Base-by-base conservation (phyloP, 2,329 filamentous ascomycete genomes). In the Pezicula rhizophila region DNA sequence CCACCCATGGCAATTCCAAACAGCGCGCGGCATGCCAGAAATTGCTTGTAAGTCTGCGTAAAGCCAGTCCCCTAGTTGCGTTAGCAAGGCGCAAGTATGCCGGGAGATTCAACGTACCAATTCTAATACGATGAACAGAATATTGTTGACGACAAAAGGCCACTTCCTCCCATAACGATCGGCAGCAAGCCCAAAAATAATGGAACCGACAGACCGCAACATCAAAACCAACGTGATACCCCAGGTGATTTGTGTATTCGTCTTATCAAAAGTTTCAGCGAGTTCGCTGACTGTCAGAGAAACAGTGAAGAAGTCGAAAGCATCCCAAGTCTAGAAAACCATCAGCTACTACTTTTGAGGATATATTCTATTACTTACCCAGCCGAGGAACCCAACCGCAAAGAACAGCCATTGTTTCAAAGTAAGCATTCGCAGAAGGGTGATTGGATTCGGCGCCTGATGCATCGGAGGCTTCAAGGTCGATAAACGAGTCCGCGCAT, bases 1-100 rank as follows among this genome's bases (percentile, higher is more conserved):
- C 87, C 88, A 35, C 88, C 88, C 87, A 92, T 92, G 58, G 87
- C 87, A 39, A 92, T 67, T 41, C 87, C 88, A 60, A 91, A 92
- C 3, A 92, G 70, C 38, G 83, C 81, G 37, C 88, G 77, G 10
- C 87, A 86, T 10, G 82, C 86, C 18, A 93, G 71, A 61, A 92
- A 92, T 56, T 65, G 58, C 8, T 52, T 57, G 63, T 89, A 93
- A 0, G 84, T 90, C 0, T 65, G 60, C 62, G 80, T 79, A 68
- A 89, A 93, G 57, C 89, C 89, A 15, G 89, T 93, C 20, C 82
- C 87, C 40, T 42, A 31, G n/a, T 26, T 25, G 61, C 39, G 82
- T 82, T 3, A 89, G 73, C 20, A 89, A 68, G 48, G 89, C 8
- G 70, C 80, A 90, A 85, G 71, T 90, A 90, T 59, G 79, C 87